phyloP scores from a whole-genome alignment of 73 alveolate species.

The Durusdinium trenchii region DNA sequence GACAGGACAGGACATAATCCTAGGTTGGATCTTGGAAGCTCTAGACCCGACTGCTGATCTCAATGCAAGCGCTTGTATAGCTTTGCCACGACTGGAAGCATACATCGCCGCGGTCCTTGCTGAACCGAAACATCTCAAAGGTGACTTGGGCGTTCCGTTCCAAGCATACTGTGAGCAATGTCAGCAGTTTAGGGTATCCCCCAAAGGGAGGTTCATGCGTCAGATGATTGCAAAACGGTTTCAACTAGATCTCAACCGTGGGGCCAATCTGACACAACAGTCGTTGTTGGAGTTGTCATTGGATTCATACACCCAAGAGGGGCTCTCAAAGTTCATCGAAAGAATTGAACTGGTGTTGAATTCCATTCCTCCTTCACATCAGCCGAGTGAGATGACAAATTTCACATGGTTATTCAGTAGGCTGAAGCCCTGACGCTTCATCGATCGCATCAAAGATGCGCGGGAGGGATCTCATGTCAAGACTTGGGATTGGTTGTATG shows the following conservation, averaged over 20 bases:
- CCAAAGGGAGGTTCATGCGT: background rate
- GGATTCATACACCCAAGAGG: background rate
- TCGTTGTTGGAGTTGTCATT: background rate
- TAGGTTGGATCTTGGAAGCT: background rate
- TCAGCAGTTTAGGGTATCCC: background rate
- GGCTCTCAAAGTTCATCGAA: background rate
- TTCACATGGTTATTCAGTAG: too few relatives aligned
- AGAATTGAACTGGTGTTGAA: background rate
- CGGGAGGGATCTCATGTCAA: background rate
- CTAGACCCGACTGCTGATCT: background rate
- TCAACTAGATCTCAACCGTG: background rate
- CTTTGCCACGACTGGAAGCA: background rate
- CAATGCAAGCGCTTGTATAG: background rate
- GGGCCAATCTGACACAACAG: background rate
- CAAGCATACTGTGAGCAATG: background rate
- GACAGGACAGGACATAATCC: background rate
- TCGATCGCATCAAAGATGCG: background rate
- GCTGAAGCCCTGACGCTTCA: too few relatives aligned
- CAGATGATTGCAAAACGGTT: background rate
- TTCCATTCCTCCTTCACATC: background rate
- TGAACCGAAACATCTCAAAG: background rate
- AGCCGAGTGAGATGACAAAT: too few relatives aligned
- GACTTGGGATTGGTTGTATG: background rate
- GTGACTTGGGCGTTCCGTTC: background rate
- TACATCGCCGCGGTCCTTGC: background rate